Conservation (phyloP, 2,329 filamentous ascomycete species). For the Coniochaeta prunicola region DNA sequence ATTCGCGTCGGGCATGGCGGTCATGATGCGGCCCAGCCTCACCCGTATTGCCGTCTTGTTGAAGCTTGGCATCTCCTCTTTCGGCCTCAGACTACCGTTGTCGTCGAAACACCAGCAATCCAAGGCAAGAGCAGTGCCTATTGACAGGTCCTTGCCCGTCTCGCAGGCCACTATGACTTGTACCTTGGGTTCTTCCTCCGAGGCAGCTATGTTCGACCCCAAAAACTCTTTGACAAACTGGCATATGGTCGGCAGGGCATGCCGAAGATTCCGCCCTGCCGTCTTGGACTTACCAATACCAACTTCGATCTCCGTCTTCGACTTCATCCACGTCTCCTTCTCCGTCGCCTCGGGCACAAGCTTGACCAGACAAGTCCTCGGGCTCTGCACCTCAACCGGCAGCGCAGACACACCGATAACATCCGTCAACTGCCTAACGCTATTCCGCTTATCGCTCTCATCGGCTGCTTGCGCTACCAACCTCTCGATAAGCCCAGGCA, state of each 20-base stretch:
- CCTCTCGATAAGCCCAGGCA: conserved; percentile 39
- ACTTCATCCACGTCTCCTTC: conserved; percentile 32
- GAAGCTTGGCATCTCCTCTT: conserved; percentile 27
- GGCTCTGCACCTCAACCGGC: conserved; percentile 13
- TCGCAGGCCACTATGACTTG: conserved; percentile 60
- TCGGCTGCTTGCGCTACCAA: conserved; percentile 29
- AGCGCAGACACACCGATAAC: conserved; percentile 29
- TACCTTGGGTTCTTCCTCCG: conserved; percentile 4
- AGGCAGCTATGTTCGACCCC: too few species aligned
- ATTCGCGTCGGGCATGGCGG: conserved; percentile 69
- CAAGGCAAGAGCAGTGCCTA: conserved; percentile 70
- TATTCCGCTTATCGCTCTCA: conserved; percentile 8
- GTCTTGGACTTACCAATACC: conserved; percentile 65
- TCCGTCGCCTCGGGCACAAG: conserved; percentile 35
- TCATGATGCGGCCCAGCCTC: conserved; percentile 75
- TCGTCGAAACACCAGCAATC: conserved; percentile 67
- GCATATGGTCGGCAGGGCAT: conserved; percentile 57
- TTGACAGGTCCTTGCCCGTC: conserved; percentile 71
- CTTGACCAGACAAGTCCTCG: conserved; percentile 30
- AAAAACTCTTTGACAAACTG: conserved; percentile 42
- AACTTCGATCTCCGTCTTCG: conserved; percentile 40
- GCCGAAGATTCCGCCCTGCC: conserved; percentile 76
- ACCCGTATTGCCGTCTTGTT: conserved; percentile 73
- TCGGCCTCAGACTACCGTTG: conserved; percentile 38
- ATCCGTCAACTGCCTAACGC: conserved; percentile 23